Base-by-base conservation (phyloP, 371 early-diverging fungal species). In the Fennellomyces sp. region DNA sequence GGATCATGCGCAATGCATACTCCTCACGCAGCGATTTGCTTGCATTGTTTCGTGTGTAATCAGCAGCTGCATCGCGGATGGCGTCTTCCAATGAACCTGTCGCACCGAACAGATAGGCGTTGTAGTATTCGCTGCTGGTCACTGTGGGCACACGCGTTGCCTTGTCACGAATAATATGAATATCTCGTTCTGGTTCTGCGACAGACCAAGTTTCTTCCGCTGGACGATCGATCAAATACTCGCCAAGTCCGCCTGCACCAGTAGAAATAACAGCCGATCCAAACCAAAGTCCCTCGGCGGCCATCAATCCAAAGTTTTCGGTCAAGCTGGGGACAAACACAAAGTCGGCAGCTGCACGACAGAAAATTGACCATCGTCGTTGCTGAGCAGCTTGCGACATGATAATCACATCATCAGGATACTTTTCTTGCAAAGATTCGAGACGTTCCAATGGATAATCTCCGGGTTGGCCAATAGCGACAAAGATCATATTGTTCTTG, bases 261-360 rank as follows among this genome's bases (percentile, higher is more conserved):
- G 83, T 80, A 0, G 85, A 84, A 30, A 88, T 80, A 10, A 88
- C 78, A 3, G 83, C 64, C 0, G 84, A 70, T 10, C 88, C 88
- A 75, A 86, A 86, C 31, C 83, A 60, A 13, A 88, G 62, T 0
- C 88, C 88, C 56, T 88, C 86, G 0, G 75, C 88, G 7, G 88
- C 88, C 8, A 84, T 76, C 7, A 86, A 63, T 0, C 88, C 86
- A 69, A 85, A 84, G 51, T 80, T 84, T 56, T 85, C 86, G 0
- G 86, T 85, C 48, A 78, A 23, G 19, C 82, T 83, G 0, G 88
- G 88, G 2, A 88, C 84, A 58, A 84, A 73, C 10, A 82, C 70
- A 66, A 83, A 77, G 57, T 88, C 88, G 6, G 88, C 85, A 0
- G 88, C 88, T 11, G 80, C 75, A 52, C 88, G 76, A 56, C 69